These are phyloP conservation scores for Xylariaceae sp. DNA, from an alignment of 2,329 filamentous ascomycete genomes.

Conservation along the genomic window DNA sequence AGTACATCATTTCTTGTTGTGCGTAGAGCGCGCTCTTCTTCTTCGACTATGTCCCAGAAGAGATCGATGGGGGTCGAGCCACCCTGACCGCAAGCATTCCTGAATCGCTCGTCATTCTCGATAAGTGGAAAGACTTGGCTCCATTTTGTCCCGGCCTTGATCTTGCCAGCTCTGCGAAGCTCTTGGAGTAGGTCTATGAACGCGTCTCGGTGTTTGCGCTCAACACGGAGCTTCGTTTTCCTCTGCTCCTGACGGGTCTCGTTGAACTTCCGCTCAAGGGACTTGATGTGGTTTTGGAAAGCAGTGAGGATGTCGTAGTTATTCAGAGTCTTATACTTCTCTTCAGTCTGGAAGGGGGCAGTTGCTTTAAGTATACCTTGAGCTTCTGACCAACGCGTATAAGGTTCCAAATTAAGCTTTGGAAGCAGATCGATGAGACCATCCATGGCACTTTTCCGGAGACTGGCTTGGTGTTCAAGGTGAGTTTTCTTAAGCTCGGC, in stretches of 20 bases:
- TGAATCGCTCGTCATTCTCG: conserved; percentile 80
- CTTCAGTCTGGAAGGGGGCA: conserved; percentile 75
- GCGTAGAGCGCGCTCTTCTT: conserved; percentile 86
- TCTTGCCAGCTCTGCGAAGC: conserved; percentile 73
- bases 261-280: conserved; percentile 87
- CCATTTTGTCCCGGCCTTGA: conserved; percentile 92
- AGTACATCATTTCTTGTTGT: conserved; percentile 80
- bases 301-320: conserved; percentile 89
- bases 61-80: conserved; percentile 88
- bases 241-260: conserved; percentile 88
- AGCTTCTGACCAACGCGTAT: conserved; percentile 92
- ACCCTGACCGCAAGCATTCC: conserved; percentile 77
- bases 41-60: conserved; percentile 95
- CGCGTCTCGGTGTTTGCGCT: conserved; percentile 83
- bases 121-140: conserved; percentile 75
- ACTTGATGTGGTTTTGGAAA: conserved; percentile 95
- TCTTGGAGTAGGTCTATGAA: conserved; percentile 77
- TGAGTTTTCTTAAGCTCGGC: conserved; percentile 80
- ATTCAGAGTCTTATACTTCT: conserved; percentile 82
- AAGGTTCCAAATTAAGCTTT: conserved; percentile 82
- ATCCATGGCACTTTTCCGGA: conserved; percentile 80
- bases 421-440: conserved; percentile 78
- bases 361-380: conserved; percentile 79
- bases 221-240: conserved; percentile 74
- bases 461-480: conserved; percentile 71